Conservation (phyloP, 2,329 filamentous ascomycete species). For the Paecilomyces fulvus region DNA sequence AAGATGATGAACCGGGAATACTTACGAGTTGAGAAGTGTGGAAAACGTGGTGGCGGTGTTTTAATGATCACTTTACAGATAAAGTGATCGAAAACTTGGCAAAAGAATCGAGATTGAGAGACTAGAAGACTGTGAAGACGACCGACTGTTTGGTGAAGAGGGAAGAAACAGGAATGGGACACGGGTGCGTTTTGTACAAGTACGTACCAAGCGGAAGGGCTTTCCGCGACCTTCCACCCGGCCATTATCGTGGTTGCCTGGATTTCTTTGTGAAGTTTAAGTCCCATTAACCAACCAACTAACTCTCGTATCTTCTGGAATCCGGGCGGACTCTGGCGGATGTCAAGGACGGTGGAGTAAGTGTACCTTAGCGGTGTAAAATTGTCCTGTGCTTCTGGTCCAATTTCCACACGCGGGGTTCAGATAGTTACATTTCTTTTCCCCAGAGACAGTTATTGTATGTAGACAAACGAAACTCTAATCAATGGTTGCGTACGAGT, state of each 20-base stretch:
- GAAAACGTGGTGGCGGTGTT: slow-evolving; percentile 89
- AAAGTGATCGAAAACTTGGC: slow-evolving; percentile 45
- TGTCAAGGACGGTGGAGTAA: neutral
- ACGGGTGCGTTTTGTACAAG: neutral
- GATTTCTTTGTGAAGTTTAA: neutral
- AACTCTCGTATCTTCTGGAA: neutral
- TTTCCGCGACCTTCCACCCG: neutral
- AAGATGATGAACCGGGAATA: slow-evolving; percentile 8
- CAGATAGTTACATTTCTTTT: neutral
- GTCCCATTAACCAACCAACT: too few species aligned
- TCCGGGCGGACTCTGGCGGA: neutral
- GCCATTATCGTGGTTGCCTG: neutral
- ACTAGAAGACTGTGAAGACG: slow-evolving; percentile 10
- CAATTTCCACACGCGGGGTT: neutral
- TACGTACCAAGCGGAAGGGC: neutral
- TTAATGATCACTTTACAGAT: slow-evolving; percentile 49
- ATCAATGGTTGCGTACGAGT: neutral
- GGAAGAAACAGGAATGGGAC: slow-evolving; percentile 3
- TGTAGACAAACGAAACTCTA: neutral
- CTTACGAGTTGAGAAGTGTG: slow-evolving; percentile 95
- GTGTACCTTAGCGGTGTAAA: neutral
- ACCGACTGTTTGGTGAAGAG: slow-evolving; percentile 7
- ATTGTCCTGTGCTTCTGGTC: neutral
- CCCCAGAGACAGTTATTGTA: neutral
- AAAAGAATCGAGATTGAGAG: slow-evolving; percentile 12